A percentile compares a stretch with the other conserved stretches of the same genome.
These are phyloP conservation scores for Cystobasidium pallidum DNA, from an alignment of 1,284 basidiomycete genomes.

Conservation along the genomic window DNA sequence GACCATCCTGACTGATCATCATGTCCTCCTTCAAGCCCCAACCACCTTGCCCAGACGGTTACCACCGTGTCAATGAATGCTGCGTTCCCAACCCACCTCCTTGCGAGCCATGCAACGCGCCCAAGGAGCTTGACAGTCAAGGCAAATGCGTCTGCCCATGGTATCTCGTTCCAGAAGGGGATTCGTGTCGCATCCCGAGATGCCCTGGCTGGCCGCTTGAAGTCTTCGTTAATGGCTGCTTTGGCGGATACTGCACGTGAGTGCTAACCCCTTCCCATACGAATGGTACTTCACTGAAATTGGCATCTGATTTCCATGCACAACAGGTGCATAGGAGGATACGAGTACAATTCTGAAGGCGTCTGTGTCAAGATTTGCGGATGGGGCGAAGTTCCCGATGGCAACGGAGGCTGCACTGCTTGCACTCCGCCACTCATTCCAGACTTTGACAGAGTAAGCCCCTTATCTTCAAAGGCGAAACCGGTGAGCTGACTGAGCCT, in stretches of 20 bases:
- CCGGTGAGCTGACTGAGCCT: not conserved
- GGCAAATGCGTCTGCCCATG: constrained; percentile 37
- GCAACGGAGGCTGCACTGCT: constrained; percentile 25
- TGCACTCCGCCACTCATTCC: constrained; percentile 19
- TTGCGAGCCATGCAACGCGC: constrained; percentile 23
- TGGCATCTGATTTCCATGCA: not conserved
- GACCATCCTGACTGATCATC: not conserved
- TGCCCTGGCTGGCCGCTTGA: constrained; percentile 19
- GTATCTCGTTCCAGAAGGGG: constrained; percentile 22
- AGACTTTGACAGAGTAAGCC: constrained; percentile 23
- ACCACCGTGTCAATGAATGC: constrained; percentile 33
- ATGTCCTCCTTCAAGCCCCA: not conserved
- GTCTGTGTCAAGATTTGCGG: constrained; percentile 28
- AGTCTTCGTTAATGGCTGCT: constrained; percentile 25
- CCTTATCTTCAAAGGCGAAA: not conserved
- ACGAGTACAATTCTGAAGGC: constrained; percentile 12
- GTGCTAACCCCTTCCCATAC: not conserved
- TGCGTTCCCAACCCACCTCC: constrained; percentile 24
- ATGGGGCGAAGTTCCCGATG: constrained; percentile 18
- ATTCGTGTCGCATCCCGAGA: constrained; percentile 12
- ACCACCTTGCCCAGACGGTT: constrained; percentile 28
- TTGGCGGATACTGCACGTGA: constrained; percentile 33
- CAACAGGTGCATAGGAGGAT: constrained; percentile 4
- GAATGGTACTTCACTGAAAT: too few relatives aligned
- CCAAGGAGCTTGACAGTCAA: constrained; percentile 29